Base-by-base conservation (phyloP, 2,329 filamentous ascomycete genomes). In the Colletotrichum agaves region DNA sequence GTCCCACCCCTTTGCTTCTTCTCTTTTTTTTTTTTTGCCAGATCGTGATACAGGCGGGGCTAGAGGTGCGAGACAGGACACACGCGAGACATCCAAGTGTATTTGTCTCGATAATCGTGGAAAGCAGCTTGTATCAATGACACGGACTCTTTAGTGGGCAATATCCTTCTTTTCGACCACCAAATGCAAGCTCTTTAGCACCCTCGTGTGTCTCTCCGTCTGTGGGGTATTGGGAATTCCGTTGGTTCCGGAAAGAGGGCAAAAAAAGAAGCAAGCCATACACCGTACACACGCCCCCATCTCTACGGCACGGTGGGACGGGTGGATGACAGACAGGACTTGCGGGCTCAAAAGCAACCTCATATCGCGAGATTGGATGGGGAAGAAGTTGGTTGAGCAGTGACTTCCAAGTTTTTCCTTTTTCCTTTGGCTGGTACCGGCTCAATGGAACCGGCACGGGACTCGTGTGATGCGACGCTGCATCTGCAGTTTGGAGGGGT, bases 401-500 rank as follows among this genome's bases (percentile, higher is more conserved):
- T 15, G 43, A 17, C 19, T 55, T 17, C 41, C 49, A 50, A 43
- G 1, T 6, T 35, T 50, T 62, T 58, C 31, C 13, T 21, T 27
- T 33, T 50, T 3, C 4, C 12, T 37, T 41, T 41, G 23, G 39
- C 27, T 31, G 35, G 59, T 63, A 63, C 64, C 64, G 60, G 52
- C 31, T 49, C 60, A 31, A 35, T 63, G 60, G 60, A 67, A 63
- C 64, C n/a, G 60, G 63, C 60, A 67, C 52, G 60, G 52, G 60
- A 58, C 60, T 15, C 31, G 52, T 19, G 57, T 11, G 64, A 67
- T 67, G 60, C 64, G 52, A 63, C 64, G 52, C 60, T 63, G 63
- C 63, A 67, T 55, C 58, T 62, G 63, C 58, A 56, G 57, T n/a
- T n/a, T n/a, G n/a, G 49, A 62, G 8, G n/a, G 35, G 47, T 15